Percentiles rank a stretch among this genome's conserved stretches.
Evolutionary conservation across 192 early-diverging fungal species (phyloP).

Genomic region (Podila epicladia): DNA sequence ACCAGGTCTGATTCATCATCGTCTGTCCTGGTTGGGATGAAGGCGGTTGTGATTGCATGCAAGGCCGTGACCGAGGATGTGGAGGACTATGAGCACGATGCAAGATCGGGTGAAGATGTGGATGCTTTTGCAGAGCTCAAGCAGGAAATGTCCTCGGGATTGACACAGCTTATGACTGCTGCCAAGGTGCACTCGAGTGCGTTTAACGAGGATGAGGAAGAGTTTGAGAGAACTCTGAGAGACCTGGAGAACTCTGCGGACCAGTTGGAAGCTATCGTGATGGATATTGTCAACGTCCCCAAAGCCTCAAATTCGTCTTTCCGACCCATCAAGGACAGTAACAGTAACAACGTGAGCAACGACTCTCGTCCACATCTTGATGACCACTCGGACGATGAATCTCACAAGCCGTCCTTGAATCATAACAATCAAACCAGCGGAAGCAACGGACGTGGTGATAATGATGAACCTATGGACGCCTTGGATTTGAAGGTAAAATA

Average conservation of each 20-base stretch:
- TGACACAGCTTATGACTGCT: slow-evolving; percentile 75
- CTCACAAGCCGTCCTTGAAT: background rate
- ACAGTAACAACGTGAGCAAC: too few species aligned
- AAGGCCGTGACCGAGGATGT: slow-evolving; percentile 86
- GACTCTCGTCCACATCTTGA: background rate
- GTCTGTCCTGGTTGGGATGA: slow-evolving; percentile 84
- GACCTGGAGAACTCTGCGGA: slow-evolving; percentile 86
- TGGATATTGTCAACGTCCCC: slow-evolving; percentile 75
- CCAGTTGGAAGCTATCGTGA: slow-evolving; percentile 81
- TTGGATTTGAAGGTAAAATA: slow-evolving; percentile 26
- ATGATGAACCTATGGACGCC: slow-evolving; percentile 40
- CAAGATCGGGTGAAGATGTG: slow-evolving; percentile 48
- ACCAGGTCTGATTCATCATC: slow-evolving; percentile 73
- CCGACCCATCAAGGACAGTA: too few species aligned
- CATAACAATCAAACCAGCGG: background rate
- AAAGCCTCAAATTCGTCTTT: slow-evolving; percentile 18
- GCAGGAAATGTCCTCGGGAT: slow-evolving; percentile 66
- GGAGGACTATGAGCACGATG: slow-evolving; percentile 72
- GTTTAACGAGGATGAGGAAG: slow-evolving; percentile 61
- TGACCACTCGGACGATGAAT: background rate
- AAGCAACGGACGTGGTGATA: slow-evolving; percentile 4
- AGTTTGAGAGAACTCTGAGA: slow-evolving; percentile 63
- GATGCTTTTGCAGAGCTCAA: slow-evolving; percentile 66
- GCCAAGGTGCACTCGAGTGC: slow-evolving; percentile 83
- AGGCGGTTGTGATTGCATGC: slow-evolving; percentile 84